These are phyloP conservation scores for Mycothermus thermophilus DNA, from an alignment of 495 filamentous ascomycete species.

Conservation along the genomic window DNA sequence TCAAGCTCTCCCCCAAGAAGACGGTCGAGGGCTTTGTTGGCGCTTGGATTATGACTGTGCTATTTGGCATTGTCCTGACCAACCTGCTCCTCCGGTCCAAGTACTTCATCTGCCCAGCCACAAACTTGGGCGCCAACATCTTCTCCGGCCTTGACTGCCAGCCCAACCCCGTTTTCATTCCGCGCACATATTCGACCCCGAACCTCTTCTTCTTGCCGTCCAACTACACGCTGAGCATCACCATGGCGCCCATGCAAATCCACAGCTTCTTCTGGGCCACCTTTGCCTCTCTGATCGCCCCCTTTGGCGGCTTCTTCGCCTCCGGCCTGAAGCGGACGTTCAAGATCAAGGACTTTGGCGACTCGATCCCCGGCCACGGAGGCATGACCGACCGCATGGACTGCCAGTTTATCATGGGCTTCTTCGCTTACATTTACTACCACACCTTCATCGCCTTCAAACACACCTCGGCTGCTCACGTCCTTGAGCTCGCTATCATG, in stretches of 20 bases:
- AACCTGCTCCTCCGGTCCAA: slow-evolving; percentile 82
- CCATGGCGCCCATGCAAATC: slow-evolving; percentile 81
- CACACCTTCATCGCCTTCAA: slow-evolving; percentile 90
- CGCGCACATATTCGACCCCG: slow-evolving; percentile 69
- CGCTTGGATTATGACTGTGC: slow-evolving; percentile 88
- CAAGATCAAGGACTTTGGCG: slow-evolving; percentile 99
- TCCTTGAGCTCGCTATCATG: slow-evolving; percentile 80
- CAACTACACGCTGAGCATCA: slow-evolving; percentile 40
- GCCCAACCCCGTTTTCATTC: slow-evolving; percentile 84
- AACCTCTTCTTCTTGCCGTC: slow-evolving; percentile 44
- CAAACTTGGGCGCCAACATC: slow-evolving; percentile 85
- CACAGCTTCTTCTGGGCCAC: slow-evolving; percentile 83
- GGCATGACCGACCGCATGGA: slow-evolving; percentile 99
- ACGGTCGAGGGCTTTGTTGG: slow-evolving; percentile 97
- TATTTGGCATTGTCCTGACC: slow-evolving; percentile 71
- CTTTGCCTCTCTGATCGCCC: slow-evolving; percentile 93
- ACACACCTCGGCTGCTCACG: slow-evolving; percentile 63
- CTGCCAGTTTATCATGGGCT: slow-evolving; percentile 99
- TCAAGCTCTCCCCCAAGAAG: slow-evolving; percentile 98
- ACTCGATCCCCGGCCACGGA: slow-evolving; percentile 93
- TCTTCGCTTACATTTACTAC: slow-evolving; percentile 97
- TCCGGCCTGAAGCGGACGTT: slow-evolving; percentile 96
- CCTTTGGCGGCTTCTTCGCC: slow-evolving; percentile 97
- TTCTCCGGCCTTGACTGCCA: slow-evolving; percentile 81
- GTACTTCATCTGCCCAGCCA: slow-evolving; percentile 98